Percentiles rank a stretch among this genome's conserved stretches.
Evolutionary conservation across 371 early-diverging fungal species (phyloP).

Genomic region (Quaeritorhiza haematococci): DNA sequence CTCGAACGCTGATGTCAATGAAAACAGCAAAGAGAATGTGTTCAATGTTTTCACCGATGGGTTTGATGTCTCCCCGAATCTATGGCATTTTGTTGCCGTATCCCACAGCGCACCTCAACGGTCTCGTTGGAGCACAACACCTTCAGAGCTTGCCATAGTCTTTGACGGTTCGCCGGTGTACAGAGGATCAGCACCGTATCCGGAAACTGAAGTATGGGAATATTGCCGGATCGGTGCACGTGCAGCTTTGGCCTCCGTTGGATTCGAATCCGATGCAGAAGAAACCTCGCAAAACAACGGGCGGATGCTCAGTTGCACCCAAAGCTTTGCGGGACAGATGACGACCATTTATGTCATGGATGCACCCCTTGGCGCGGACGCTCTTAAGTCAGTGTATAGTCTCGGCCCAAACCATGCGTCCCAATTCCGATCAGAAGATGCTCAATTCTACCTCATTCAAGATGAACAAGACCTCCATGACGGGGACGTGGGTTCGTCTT

Average conservation of each 20-base stretch:
- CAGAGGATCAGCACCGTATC: slow-evolving; percentile 29
- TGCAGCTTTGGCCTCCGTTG: slow-evolving; percentile 11
- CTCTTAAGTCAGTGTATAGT: slow-evolving; percentile 16
- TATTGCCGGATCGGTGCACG: slow-evolving; percentile 26
- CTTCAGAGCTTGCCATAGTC: slow-evolving; percentile 28
- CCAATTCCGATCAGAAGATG: slow-evolving; percentile 28
- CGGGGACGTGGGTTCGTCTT: too few species aligned
- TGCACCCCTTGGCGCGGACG: slow-evolving; percentile 14
- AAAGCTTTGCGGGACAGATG: slow-evolving; percentile 31
- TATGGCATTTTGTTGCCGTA: slow-evolving; percentile 48
- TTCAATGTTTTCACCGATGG: too few species aligned
- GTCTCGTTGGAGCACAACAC: slow-evolving; percentile 33
- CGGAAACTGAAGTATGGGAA: slow-evolving; percentile 15
- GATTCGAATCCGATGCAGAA: slow-evolving; percentile 8
- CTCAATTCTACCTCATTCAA: slow-evolving; percentile 20
- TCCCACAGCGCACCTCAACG: slow-evolving; percentile 33
- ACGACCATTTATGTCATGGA: slow-evolving; percentile 33
- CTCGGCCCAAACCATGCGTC: slow-evolving; percentile 27
- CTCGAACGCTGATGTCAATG: too few species aligned
- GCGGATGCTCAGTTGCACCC: neutral
- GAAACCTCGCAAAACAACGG: neutral
- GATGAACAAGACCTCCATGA: too few species aligned
- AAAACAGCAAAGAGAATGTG: too few species aligned
- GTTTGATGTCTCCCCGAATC: slow-evolving; percentile 7
- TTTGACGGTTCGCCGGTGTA: slow-evolving; percentile 37